Conservation (phyloP, 306 rosid species). For the Pyrus communis region DNA sequence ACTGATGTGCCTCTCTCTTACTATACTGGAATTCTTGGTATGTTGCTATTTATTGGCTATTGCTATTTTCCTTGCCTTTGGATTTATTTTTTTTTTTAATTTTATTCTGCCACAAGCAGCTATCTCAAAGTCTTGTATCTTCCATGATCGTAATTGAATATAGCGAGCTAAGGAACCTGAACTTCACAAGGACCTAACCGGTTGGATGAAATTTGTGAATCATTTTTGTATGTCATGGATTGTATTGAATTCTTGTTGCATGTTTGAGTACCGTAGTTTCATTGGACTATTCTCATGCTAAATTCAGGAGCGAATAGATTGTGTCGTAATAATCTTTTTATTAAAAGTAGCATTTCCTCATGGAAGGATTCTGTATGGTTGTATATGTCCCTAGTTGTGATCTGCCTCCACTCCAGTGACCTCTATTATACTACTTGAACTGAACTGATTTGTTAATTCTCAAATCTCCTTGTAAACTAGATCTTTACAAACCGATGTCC, state of each 20-base stretch:
- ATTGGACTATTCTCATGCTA: background rate
- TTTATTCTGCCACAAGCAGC: background rate
- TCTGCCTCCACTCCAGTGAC: background rate
- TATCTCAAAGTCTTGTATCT: background rate
- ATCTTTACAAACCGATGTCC: background rate
- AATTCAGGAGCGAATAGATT: background rate
- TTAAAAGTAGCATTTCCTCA: background rate
- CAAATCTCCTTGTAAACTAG: background rate
- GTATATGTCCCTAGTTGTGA: background rate
- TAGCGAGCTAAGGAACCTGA: too few species aligned
- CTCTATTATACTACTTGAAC: background rate
- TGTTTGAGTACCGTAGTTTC: background rate
- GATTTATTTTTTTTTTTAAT: too few species aligned
- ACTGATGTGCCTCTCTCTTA: slow-evolving; percentile 30
- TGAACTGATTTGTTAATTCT: background rate
- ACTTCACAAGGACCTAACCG: too few species aligned
- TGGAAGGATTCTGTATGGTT: background rate
- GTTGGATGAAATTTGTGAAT: too few species aligned
- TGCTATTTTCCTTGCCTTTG: too few species aligned
- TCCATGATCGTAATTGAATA: background rate
- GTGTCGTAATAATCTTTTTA: background rate
- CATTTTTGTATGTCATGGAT: too few species aligned
- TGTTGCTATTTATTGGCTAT: background rate
- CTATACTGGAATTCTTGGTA: slow-evolving; percentile 33
- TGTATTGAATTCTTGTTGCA: too few species aligned